A percentile compares a stretch with the other conserved stretches of the same genome.
Evolutionary conservation across 805 yeast species (phyloP).

Genomic region (Lipomyces starkeyi): DNA sequence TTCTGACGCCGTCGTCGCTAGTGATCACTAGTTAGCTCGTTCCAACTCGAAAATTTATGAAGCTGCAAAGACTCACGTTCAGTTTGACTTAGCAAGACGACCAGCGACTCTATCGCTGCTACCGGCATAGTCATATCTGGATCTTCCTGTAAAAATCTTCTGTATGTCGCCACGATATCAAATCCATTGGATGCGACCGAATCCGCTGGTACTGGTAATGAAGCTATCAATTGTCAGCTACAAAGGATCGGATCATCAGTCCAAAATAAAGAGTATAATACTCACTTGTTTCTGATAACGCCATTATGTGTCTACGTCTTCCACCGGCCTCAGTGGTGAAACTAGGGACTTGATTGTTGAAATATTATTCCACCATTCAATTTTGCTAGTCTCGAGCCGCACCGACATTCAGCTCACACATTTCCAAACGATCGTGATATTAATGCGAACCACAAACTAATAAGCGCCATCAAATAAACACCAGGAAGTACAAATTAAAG

Average conservation of each 20-base stretch:
- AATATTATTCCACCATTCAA: too few relatives aligned
- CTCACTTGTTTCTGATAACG: not conserved
- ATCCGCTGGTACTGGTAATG: not conserved
- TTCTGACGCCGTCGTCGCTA: slow-evolving; percentile 87
- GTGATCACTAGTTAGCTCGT: not conserved
- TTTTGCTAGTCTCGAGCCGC: too few relatives aligned
- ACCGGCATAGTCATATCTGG: slow-evolving; percentile 99
- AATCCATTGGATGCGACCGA: slow-evolving; percentile 50
- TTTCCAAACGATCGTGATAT: too few relatives aligned
- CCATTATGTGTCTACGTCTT: not conserved
- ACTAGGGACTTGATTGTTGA: not conserved
- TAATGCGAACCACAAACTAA: too few relatives aligned
- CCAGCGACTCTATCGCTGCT: slow-evolving; percentile 95
- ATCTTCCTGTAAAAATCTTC: slow-evolving; percentile 82
- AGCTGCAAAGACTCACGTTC: slow-evolving; percentile 55
- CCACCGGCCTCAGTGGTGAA: not conserved
- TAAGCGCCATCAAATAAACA: too few relatives aligned
- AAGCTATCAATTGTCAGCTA: not conserved
- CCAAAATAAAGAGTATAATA: not conserved
- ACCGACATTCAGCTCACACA: too few relatives aligned
- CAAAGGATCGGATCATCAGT: not conserved
- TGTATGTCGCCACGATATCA: slow-evolving; percentile 82
- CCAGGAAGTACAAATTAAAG: not conserved
- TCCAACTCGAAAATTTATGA: not conserved
- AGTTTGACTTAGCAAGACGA: slow-evolving; percentile 76